Evolutionary conservation across 2,329 filamentous ascomycete genomes (phyloP).

Genomic region (Colletotrichum agaves): DNA sequence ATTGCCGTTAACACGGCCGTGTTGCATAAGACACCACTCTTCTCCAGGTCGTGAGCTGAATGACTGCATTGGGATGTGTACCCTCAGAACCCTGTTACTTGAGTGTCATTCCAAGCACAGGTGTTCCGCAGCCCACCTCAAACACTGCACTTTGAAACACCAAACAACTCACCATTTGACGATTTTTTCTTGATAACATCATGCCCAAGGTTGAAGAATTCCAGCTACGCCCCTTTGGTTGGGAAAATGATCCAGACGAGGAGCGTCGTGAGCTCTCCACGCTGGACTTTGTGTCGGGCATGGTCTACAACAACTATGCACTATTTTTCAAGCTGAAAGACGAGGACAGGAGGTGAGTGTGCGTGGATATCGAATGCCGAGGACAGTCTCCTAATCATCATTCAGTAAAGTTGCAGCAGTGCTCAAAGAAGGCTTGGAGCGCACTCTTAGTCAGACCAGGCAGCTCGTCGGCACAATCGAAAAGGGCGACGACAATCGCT

Average conservation of each 20-base stretch:
- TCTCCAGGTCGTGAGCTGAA: too few species aligned
- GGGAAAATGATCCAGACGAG: conserved; percentile 51
- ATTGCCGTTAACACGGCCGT: too few species aligned
- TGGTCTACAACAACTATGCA: conserved; percentile 51
- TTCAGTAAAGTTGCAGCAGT: conserved; percentile 38
- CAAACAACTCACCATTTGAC: neutral
- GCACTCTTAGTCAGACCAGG: conserved; percentile 49
- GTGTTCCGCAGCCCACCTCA: too few species aligned
- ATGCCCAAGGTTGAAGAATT: conserved; percentile 46
- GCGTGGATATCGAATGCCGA: neutral
- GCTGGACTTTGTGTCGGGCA: conserved; percentile 48
- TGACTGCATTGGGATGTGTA: too few species aligned
- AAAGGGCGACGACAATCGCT: conserved; percentile 46
- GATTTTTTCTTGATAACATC: neutral
- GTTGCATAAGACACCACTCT: too few species aligned
- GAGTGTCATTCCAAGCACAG: too few species aligned
- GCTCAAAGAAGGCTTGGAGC: conserved; percentile 49
- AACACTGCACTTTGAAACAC: too few species aligned
- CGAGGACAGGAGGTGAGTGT: conserved; percentile 40
- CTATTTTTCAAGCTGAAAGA: conserved; percentile 52
- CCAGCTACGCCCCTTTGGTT: conserved; percentile 47
- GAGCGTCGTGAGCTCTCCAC: conserved; percentile 51
- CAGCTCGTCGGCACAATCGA: conserved; percentile 54
- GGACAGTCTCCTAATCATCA: neutral
- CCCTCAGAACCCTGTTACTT: too few species aligned